These are phyloP conservation scores for Aspergillus coremiiformis DNA, from an alignment of 495 filamentous ascomycete genomes.

Conservation along the genomic window DNA sequence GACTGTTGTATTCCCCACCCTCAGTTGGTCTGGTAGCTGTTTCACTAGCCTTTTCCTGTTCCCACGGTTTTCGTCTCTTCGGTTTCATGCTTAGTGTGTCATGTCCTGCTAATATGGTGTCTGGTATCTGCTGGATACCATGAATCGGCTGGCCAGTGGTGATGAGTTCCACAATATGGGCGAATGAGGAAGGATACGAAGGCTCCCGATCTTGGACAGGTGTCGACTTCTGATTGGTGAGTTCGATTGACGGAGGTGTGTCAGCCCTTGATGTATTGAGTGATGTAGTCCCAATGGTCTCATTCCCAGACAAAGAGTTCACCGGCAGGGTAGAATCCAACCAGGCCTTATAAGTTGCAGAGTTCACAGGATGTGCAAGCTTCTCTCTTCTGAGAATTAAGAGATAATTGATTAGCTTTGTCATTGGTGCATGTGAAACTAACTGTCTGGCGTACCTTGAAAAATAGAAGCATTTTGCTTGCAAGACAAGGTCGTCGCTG, in stretches of 20 bases:
- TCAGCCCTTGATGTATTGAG: background rate
- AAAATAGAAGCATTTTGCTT: constrained; percentile 49
- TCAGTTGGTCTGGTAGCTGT: background rate
- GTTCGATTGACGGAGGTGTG: background rate
- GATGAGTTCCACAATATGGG: constrained; percentile 83
- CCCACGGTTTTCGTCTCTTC: constrained; percentile 74
- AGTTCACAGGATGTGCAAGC: constrained; percentile 30
- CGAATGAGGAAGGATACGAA: constrained; percentile 79
- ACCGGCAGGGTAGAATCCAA: constrained; percentile 14
- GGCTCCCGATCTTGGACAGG: constrained; percentile 32
- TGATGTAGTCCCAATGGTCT: background rate
- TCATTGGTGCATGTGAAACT: background rate
- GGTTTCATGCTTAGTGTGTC: constrained; percentile 42
- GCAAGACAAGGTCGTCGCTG: constrained; percentile 39
- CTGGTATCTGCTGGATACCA: constrained; percentile 83
- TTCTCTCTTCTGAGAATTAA: constrained; percentile 32
- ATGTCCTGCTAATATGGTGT: constrained; percentile 65
- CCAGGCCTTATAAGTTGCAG: constrained; percentile 39
- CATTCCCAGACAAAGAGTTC: background rate
- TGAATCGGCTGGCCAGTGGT: constrained; percentile 76
- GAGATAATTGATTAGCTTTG: background rate
- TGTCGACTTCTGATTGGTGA: background rate
- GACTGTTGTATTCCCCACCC: no score
- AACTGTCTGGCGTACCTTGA: constrained; percentile 31
- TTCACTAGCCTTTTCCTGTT: constrained; percentile 38